A percentile compares a stretch with the other conserved stretches of the same genome.
phyloP scores from a whole-genome alignment of 2,329 filamentous ascomycete genomes.

The Neonectria neomacrospora region DNA sequence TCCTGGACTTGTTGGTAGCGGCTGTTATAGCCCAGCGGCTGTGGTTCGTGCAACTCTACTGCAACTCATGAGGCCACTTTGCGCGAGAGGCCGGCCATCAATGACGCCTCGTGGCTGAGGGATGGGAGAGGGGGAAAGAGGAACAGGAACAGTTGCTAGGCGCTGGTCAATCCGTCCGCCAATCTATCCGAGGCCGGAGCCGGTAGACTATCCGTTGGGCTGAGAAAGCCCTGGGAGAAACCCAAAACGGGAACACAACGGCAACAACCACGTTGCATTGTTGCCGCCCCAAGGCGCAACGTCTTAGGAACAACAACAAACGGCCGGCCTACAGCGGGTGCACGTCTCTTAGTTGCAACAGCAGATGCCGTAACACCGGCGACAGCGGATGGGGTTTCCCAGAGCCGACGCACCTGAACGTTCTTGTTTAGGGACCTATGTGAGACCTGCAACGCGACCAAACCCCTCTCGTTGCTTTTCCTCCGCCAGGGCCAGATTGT shows the following conservation, averaged over 20 bases:
- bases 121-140: too few relatives aligned
- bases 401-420: constrained; percentile 6
- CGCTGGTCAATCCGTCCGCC: not conserved
- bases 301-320: not conserved
- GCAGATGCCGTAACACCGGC: constrained; percentile 1
- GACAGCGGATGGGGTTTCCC: not conserved
- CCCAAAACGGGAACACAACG: not conserved
- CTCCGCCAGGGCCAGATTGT: constrained; percentile 27
- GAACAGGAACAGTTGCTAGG: not conserved
- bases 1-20: not conserved
- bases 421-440: constrained; percentile 9
- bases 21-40: not conserved
- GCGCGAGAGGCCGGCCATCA: not conserved
- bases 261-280: not conserved
- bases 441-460: constrained; percentile 37
- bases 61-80: not conserved
- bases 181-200: not conserved
- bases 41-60: not conserved
- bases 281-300: not conserved
- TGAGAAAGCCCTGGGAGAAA: not conserved
- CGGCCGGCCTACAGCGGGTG: not conserved
- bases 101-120: not conserved
- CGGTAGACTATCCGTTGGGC: not conserved
- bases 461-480: constrained; percentile 33
- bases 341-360: not conserved